Base-by-base conservation (phyloP, 2,329 filamentous ascomycete genomes). In the Alternaria sp. region DNA sequence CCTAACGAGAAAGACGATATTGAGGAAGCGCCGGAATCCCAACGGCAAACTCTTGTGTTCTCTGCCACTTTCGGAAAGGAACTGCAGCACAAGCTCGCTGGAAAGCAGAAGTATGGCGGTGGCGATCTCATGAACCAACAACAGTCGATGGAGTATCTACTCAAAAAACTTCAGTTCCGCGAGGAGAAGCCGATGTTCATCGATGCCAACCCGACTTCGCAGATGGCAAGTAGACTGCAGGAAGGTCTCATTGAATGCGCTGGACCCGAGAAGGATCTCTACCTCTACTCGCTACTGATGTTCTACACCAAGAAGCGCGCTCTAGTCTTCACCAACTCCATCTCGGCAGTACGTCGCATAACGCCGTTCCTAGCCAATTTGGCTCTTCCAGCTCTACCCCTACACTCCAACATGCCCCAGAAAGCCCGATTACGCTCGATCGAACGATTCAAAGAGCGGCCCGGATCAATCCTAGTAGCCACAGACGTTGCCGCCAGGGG, bases 211-310 rank as follows among this genome's bases (percentile, higher is more conserved):
- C 96, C 96, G 0, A 84, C 91, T 0, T 91, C 90, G 9, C 93
- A 97, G 74, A 96, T 99, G 92, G 94, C 96, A 0, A 86, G 90
- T 17, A 88, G 90, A 3, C 84, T 99, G 6, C 93, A 91, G 67
- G 96, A 99, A 82, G 94, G 94, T 0, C 86, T 99, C 44, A 88
- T 99, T 28, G 93, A 98, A 81, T 99, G 96, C 74, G 91, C 89
- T 43, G 93, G 93, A 6, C 94, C 93, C 81, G 96, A 99, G 77
- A 99, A 99, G 87, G 96, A 99, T 79, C 88, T 99, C 10, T 98
- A 95, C 69, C 89, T 98, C 44, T 99, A 99, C 81, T 87, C 93
- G 0, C 85, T 97, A 9, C 86, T 98, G 0, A 86, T 97, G 3
- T 88, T 97, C 60, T 91, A 97, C 76, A 90, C 92, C 2, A 90